phyloP scores from a whole-genome alignment of 345 rosid genomes.

The Cardamine occulta region DNA sequence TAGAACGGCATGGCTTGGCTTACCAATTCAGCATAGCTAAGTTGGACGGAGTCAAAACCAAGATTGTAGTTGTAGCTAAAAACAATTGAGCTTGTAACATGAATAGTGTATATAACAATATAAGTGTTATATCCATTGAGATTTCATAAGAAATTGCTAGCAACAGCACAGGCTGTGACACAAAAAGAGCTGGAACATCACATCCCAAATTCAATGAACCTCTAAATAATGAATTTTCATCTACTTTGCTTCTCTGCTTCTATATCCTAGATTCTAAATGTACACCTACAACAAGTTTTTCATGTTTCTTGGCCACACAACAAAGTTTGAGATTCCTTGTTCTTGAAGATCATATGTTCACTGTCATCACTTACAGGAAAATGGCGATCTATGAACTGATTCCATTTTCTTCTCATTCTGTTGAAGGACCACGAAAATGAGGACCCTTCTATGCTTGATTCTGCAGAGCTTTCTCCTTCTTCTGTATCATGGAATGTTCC shows the following conservation, averaged over 20 bases:
- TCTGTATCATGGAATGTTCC: constrained; percentile 75
- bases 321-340: constrained; percentile 27
- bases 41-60: constrained; percentile 12
- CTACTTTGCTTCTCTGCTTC: constrained; percentile 22
- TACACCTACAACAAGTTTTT: constrained; percentile 32
- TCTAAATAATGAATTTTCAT: constrained; percentile 29
- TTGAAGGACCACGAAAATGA: constrained; percentile 46
- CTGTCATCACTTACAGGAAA: constrained; percentile 58
- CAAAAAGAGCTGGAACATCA: constrained; percentile 20
- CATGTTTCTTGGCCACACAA: constrained; percentile 24
- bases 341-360: constrained; percentile 57
- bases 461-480: constrained; percentile 61
- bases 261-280: constrained; percentile 35
- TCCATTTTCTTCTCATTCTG: constrained; percentile 56
- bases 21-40: background rate
- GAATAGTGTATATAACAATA: constrained; percentile 14
- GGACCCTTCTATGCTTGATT: constrained; percentile 43
- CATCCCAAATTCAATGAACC: constrained; percentile 1
- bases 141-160: constrained; percentile 4
- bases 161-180: constrained; percentile 14
- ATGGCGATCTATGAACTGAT: constrained; percentile 54
- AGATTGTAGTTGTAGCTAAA: background rate
- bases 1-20: background rate
- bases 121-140: background rate
- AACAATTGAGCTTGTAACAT: constrained; percentile 28